Evolutionary conservation across 2,329 filamentous ascomycete species (phyloP), one percentile per base, ranked within the genome.

Genomic region (Beauveria australis): DNA sequence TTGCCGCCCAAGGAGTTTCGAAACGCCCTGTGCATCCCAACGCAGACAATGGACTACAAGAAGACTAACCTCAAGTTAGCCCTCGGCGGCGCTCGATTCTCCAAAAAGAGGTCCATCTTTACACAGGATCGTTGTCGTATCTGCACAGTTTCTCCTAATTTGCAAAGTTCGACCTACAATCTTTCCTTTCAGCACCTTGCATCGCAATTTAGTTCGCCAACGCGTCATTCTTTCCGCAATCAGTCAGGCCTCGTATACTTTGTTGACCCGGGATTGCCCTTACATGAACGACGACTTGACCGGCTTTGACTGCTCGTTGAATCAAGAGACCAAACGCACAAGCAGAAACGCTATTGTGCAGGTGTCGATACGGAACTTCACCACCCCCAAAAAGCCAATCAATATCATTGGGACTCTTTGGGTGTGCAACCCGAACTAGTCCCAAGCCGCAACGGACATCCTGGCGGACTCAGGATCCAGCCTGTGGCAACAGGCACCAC

Each of bases 401-500:
- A 30, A 54, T 28, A 51, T 53, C 53, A 37, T 65, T 46, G 66
- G 72, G 69, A 71, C 72, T 73, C 66, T 71, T 73, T 73, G 72
- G 73, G 68, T 68, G 63, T 66, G 59, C 56, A 67, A 58, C 61
- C 70, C 70, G 69, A 72, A 67, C 67, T 67, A 67, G 68, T 73
- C 70, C 69, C 66, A 62, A 65, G 54, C 18, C 53, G 63, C 55
- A 14, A 64, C 63, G 61, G 58, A 63, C 71, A 72, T 68, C 57
- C 72, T 75, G 73, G 73, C 72, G 66, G 64, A 66, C 64, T 64
- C 66, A 63, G 68, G 70, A 59, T 63, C 66, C 64, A 65, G 68
- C 68, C 68, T 70, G 72, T 73, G 69, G 70, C 68, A 67, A 62
- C 73, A 73, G 73, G 69, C 71, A 63, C 66, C 67, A 60, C 60